Evolutionary conservation across 768 basidiomycete genomes (phyloP), one percentile per base, ranked within the genome.

Genomic region (Dentipellis fragilis): DNA sequence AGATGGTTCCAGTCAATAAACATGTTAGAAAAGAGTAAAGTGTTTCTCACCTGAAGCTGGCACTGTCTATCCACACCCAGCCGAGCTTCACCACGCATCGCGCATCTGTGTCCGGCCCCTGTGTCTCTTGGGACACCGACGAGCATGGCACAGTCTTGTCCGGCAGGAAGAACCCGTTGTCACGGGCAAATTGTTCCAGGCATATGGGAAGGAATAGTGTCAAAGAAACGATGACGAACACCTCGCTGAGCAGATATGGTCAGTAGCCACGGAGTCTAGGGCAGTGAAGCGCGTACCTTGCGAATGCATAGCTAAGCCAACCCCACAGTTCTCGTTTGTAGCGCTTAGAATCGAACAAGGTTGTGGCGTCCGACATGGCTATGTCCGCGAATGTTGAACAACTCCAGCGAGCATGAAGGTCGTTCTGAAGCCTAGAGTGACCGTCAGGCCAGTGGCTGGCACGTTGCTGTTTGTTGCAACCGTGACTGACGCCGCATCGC

Each of bases 51-150:
- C 91, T 93, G 67, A 93, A 95, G 65, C 91, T 93, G 1, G 93
- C 92, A 11, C 78, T 91, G 65, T 95, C 93, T 51, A 94, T 80
- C 92, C 92, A 95, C 1, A 74, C 57, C 80, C 91, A 91, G 1
- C 82, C 83, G 54, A 95, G 73, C 66, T 82, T 82, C 22, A 93
- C 91, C 4, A 86, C 88, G 68, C 93, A 95, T 23, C 87, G 76
- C 14, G 57, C 63, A 4, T 68, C 75, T 7, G 68, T 67, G n/a
- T 71, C 68, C 10, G 29, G 48, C 48, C 14, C 17, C 22, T 7
- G 17, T 2, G 63, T 64, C 0, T 57, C 56, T 2, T 60, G 57
- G 1, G 62, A 48, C 0, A 48, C 42, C 1, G 69, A 56, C 0
- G 63, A 52, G 65, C 93, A 95, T 4, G 79, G 81, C n/a, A 71